Conservation (phyloP, 2,329 filamentous ascomycete genomes). For the Xylaria sp. region DNA sequence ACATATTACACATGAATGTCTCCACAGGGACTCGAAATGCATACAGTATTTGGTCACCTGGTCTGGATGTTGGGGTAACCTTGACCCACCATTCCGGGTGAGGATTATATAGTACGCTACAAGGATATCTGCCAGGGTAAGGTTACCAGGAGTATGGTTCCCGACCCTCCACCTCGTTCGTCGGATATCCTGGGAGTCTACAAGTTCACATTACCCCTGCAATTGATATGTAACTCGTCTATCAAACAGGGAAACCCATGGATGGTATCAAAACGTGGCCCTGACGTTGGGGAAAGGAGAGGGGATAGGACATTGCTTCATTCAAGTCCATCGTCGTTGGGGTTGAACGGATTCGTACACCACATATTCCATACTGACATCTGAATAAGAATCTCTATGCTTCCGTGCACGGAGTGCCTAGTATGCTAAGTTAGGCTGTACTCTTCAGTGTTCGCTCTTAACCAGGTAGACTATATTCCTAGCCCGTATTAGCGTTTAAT, state of each 20-base stretch:
- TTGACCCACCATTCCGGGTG: slow-evolving; percentile 34
- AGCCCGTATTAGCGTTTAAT: not conserved
- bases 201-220: slow-evolving; percentile 27
- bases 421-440: not conserved
- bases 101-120: slow-evolving; percentile 21
- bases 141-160: slow-evolving; percentile 41
- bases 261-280: slow-evolving; percentile 27
- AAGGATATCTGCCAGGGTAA: slow-evolving; percentile 29
- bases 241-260: slow-evolving; percentile 22
- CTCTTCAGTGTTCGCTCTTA: too few species aligned
- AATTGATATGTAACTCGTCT: slow-evolving; percentile 16
- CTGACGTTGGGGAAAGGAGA: slow-evolving; percentile 16
- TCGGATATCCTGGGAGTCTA: slow-evolving; percentile 31
- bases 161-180: slow-evolving; percentile 37
- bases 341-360: slow-evolving; percentile 20
- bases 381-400: slow-evolving; percentile 5
- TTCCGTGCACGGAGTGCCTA: not conserved
- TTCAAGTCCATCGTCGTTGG: slow-evolving; percentile 11
- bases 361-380: slow-evolving; percentile 7
- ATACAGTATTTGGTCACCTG: slow-evolving; percentile 35
- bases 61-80: slow-evolving; percentile 37
- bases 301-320: slow-evolving; percentile 17
- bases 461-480: not conserved
- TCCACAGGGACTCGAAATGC: slow-evolving; percentile 31
- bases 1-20: slow-evolving; percentile 28